These are phyloP conservation scores for Coemansia sp. DNA, from an alignment of 192 early-diverging fungal genomes.

Conservation along the genomic window DNA sequence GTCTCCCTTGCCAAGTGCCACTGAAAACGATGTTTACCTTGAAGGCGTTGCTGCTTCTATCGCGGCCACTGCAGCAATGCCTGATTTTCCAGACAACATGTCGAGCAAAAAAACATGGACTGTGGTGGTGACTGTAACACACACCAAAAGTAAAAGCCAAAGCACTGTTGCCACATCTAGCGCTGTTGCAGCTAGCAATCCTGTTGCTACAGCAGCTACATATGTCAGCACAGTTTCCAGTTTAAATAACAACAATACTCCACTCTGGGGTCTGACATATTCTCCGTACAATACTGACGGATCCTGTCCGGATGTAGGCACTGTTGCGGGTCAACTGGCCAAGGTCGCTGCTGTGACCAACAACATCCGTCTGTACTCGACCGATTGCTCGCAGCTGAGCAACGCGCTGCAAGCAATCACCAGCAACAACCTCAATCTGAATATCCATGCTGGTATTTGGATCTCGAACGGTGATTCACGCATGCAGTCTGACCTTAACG, in stretches of 20 bases:
- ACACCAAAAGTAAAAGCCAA: too few relatives aligned
- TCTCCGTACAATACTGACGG: conserved; percentile 50
- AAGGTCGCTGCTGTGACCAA: conserved; percentile 26
- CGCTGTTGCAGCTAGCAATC: conserved; percentile 1
- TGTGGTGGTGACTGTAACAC: too few relatives aligned
- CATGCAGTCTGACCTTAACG: conserved; percentile 34
- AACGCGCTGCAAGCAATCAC: conserved; percentile 34
- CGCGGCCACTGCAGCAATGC: too few relatives aligned
- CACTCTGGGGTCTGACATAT: conserved; percentile 46
- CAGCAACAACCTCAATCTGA: conserved; percentile 21
- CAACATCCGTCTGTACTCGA: conserved; percentile 50
- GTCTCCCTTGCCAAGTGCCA: too few relatives aligned
- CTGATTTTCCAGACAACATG: too few relatives aligned
- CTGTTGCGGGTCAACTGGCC: conserved; percentile 29
- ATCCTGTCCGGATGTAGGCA: conserved; percentile 33
- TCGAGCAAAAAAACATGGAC: too few relatives aligned
- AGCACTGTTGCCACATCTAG: too few relatives aligned
- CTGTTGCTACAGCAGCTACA: too few relatives aligned
- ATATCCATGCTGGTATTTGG: conserved; percentile 48
- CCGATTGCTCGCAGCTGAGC: conserved; percentile 48
- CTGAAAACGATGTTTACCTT: too few relatives aligned
- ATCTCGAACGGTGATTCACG: conserved; percentile 24
- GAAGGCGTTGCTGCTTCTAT: too few relatives aligned
- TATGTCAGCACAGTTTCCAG: too few relatives aligned
- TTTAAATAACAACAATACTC: too few relatives aligned